These are phyloP conservation scores for Boletus fagicola DNA, from an alignment of 768 basidiomycete genomes.

Conservation along the genomic window DNA sequence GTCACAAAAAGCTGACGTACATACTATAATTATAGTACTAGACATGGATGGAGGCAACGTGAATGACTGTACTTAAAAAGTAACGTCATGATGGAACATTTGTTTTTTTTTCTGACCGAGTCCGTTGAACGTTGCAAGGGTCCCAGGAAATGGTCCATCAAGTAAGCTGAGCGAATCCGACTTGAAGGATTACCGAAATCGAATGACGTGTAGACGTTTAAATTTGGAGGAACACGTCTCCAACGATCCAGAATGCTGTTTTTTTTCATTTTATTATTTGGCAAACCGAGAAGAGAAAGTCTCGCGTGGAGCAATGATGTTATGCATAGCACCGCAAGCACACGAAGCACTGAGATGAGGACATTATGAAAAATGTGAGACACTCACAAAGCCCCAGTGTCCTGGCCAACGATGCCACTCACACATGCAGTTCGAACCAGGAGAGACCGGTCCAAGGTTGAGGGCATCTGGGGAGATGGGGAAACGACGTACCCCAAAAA, in stretches of 20 bases:
- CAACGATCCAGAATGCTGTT: constrained; percentile 18
- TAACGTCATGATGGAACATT: too few relatives aligned
- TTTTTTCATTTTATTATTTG: too few relatives aligned
- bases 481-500: constrained; percentile 39
- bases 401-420: constrained; percentile 27
- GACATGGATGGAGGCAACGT: too few relatives aligned
- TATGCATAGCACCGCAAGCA: background rate
- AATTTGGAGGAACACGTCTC: constrained; percentile 38
- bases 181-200: constrained; percentile 33
- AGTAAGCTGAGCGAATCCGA: constrained; percentile 36
- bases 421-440: constrained; percentile 32
- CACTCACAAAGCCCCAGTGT: background rate
- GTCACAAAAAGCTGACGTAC: too few relatives aligned
- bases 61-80: too few relatives aligned
- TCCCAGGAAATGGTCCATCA: too few relatives aligned
- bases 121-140: too few relatives aligned
- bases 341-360: too few relatives aligned
- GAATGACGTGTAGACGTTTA: constrained; percentile 43
- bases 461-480: constrained; percentile 30
- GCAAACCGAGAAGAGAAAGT: constrained; percentile 1
- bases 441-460: constrained; percentile 37
- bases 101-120: too few relatives aligned
- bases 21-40: too few relatives aligned
- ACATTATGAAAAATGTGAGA: background rate
- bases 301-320: too few relatives aligned